Conservation (phyloP, 2,329 filamentous ascomycete species). For the Coniella lustricola region DNA sequence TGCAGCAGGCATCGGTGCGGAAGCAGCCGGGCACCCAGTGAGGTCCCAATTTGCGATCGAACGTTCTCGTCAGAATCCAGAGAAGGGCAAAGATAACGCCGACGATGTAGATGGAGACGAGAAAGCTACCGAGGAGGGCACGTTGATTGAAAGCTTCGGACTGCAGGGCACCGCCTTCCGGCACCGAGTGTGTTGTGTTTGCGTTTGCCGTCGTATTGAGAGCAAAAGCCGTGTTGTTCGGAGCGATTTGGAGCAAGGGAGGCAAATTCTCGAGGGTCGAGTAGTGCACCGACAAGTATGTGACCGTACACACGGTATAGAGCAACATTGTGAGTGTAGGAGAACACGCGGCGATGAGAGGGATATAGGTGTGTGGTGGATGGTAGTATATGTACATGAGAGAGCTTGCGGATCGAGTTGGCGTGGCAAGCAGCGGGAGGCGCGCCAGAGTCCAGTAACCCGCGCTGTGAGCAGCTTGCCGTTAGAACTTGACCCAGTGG, state of each 20-base stretch:
- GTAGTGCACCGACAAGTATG: too few relatives aligned
- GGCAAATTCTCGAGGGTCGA: too few relatives aligned
- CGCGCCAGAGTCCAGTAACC: neutral
- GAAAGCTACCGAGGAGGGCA: neutral
- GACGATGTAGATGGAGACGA: neutral
- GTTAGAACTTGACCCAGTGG: too few relatives aligned
- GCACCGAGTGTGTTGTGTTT: too few relatives aligned
- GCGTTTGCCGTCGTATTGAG: too few relatives aligned
- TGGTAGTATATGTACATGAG: neutral
- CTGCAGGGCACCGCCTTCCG: too few relatives aligned
- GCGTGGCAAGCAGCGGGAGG: neutral
- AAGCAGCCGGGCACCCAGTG: conserved; percentile 1
- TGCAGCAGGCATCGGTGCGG: conserved; percentile 1
- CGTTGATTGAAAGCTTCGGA: too few relatives aligned
- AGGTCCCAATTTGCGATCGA: neutral
- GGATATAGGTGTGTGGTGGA: neutral
- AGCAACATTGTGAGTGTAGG: conserved; percentile 15
- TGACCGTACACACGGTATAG: neutral
- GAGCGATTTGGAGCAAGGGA: too few relatives aligned
- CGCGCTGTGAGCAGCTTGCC: conserved; percentile 20
- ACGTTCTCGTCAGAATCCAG: neutral
- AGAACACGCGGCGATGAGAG: neutral
- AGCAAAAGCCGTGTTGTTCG: too few relatives aligned
- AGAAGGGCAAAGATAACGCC: neutral
- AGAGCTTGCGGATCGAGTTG: too few relatives aligned